Base-by-base conservation (phyloP, 148 eudicot species). In the Limonium bicolor region DNA sequence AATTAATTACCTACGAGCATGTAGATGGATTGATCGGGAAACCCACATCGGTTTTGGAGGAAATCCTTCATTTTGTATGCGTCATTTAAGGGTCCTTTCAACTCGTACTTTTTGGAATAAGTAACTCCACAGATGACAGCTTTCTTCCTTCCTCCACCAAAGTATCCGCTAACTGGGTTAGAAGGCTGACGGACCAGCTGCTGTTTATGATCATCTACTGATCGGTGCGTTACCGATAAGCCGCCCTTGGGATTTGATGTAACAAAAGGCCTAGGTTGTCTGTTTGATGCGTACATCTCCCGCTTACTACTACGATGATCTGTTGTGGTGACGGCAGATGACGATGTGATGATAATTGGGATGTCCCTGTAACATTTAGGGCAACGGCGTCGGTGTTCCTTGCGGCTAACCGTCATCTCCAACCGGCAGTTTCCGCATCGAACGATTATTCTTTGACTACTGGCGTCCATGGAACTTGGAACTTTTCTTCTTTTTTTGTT, bases 121-220 rank as follows among this genome's bases (percentile, higher is more conserved):
- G 64, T 68, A 16, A 85, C 95, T 1, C 92, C 95, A 41, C 86
- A 80, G 16, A 85, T 61, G 49, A 85, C 61, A 20, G 95, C 90
- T 14, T 74, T 60, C 49, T 66, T 85, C 32, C 65, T 54, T 2
- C 26, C 45, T 3, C 7, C 2, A 9, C 18, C 36, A 4, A n/a
- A n/a, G n/a, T 5, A 34, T 10, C 13, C 37, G 20, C 12, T 8
- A 17, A 2, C 44, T 2, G 4, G 0, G 20, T 4, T 26, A 2
- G 5, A n/a, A 18, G 7, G 22, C 5, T 6, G 44, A 4, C 29
- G 16, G 5, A 3, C n/a, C 23, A 14, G 6, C 5, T 2, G 0
- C 36, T 20, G 20, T 14, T 1, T 3, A 7, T 20, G 17, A 2
- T 5, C 33, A 12, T 3, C 16, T 0, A 29, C 17, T 10, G 29